Conservation (phyloP, 345 rosid genomes). For the Triadica sebifera region DNA sequence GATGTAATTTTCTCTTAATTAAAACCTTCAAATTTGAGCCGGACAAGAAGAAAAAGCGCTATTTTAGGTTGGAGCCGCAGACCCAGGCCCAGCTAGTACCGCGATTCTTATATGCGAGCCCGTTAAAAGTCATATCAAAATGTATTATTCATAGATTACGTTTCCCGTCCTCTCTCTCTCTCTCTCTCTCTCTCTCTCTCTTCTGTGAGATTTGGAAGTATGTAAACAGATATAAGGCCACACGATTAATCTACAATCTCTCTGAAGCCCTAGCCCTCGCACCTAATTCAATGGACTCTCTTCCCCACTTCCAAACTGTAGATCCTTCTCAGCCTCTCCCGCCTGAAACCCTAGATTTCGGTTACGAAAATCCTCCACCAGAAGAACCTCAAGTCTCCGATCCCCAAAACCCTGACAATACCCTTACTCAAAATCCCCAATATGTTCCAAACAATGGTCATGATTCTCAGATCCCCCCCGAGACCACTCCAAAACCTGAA, state of each 20-base stretch:
- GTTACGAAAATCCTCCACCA: slow-evolving; percentile 7
- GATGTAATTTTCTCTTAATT: too few species aligned
- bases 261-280: not conserved
- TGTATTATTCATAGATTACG: too few species aligned
- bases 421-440: slow-evolving; percentile 3
- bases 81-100: too few species aligned
- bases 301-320: slow-evolving; percentile 7
- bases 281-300: slow-evolving; percentile 9
- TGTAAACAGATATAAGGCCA: too few species aligned
- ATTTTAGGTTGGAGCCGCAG: too few species aligned
- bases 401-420: slow-evolving; percentile 6
- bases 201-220: too few species aligned
- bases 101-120: too few species aligned
- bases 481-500: slow-evolving; percentile 26
- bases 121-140: too few species aligned
- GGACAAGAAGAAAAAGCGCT: too few species aligned
- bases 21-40: too few species aligned
- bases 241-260: not conserved
- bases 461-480: not conserved
- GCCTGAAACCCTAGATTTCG: slow-evolving; percentile 13
- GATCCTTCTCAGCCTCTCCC: slow-evolving; percentile 8
- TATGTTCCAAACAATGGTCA: slow-evolving; percentile 1
- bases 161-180: too few species aligned
- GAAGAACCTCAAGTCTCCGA: slow-evolving; percentile 6
- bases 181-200: too few species aligned